These are phyloP conservation scores for Candida ortonii DNA, from an alignment of 805 yeast genomes.

Conservation along the genomic window DNA sequence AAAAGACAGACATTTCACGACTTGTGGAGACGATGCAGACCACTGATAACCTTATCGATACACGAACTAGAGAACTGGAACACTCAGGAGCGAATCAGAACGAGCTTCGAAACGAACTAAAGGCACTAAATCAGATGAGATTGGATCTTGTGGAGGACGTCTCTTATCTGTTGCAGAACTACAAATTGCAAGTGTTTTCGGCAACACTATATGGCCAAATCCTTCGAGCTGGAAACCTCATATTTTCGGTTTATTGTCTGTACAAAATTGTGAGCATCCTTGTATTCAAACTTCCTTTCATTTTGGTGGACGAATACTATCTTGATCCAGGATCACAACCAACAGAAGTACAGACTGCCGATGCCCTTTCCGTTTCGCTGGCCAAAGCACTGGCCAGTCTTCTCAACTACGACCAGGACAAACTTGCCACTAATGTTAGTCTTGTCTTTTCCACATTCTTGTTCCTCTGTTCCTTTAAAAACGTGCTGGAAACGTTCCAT, in stretches of 20 bases:
- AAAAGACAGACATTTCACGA: slow-evolving; percentile 34
- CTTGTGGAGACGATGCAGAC: slow-evolving; percentile 41
- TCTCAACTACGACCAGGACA: slow-evolving; percentile 34
- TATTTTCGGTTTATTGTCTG: slow-evolving; percentile 46
- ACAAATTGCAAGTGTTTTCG: slow-evolving; percentile 9
- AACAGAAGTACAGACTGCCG: slow-evolving; percentile 27
- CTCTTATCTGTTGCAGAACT: slow-evolving; percentile 8
- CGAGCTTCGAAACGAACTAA: slow-evolving; percentile 40
- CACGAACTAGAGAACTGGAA: slow-evolving; percentile 35
- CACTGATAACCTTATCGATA: slow-evolving; percentile 35
- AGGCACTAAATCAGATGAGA: slow-evolving; percentile 34
- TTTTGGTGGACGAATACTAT: slow-evolving; percentile 18
- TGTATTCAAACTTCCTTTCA: slow-evolving; percentile 39
- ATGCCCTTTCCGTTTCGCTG: slow-evolving; percentile 49
- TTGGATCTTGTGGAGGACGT: slow-evolving; percentile 20
- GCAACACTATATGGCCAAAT: slow-evolving; percentile 15
- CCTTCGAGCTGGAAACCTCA: slow-evolving; percentile 8
- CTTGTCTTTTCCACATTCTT: slow-evolving; percentile 56
- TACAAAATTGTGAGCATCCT: slow-evolving; percentile 45
- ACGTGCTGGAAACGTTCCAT: slow-evolving; percentile 58
- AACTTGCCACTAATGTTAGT: slow-evolving; percentile 43
- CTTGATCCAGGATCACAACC: slow-evolving; percentile 1
- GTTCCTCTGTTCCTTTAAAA: slow-evolving; percentile 62
- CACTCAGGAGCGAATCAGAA: slow-evolving; percentile 1
- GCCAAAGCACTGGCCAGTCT: slow-evolving; percentile 37